phyloP scores from a whole-genome alignment of 352 stramenopile genomes.

The Aphanomyces astaci region DNA sequence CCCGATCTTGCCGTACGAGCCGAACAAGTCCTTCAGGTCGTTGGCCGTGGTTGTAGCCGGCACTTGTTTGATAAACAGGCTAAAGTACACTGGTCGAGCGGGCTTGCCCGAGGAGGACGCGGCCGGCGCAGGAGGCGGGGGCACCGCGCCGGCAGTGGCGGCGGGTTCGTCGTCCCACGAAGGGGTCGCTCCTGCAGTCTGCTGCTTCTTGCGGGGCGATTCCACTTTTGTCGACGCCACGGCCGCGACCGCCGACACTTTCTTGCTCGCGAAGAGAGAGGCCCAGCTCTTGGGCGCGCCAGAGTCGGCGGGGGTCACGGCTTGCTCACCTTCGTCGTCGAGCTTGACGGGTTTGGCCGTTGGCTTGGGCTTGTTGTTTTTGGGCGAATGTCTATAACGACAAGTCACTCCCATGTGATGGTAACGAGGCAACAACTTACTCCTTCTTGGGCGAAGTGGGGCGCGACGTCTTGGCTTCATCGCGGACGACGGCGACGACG shows the following conservation, averaged over 20 bases:
- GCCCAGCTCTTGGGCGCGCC: slow-evolving; percentile 33
- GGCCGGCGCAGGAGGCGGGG: slow-evolving; percentile 18
- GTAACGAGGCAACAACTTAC: neutral
- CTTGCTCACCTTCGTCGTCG: slow-evolving; percentile 32
- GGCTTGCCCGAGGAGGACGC: slow-evolving; percentile 14
- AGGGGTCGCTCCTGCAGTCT: slow-evolving; percentile 18
- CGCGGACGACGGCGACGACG: neutral
- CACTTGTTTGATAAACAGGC: slow-evolving; percentile 73
- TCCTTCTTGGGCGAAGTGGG: slow-evolving; percentile 19
- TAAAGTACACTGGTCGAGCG: slow-evolving; percentile 25
- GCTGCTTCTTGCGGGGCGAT: slow-evolving; percentile 21
- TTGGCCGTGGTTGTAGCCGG: slow-evolving; percentile 59
- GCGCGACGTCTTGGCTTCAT: neutral
- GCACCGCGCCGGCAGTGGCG: slow-evolving; percentile 13
- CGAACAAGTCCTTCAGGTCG: slow-evolving; percentile 75
- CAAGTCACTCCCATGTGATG: neutral
- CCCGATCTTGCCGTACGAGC: slow-evolving; percentile 63
- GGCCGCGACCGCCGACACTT: neutral
- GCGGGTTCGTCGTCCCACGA: slow-evolving; percentile 28
- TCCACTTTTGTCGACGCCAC: neutral
- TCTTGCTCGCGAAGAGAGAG: neutral
- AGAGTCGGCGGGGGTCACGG: slow-evolving; percentile 24
- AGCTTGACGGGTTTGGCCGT: slow-evolving; percentile 9
- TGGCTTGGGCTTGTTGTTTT: slow-evolving; percentile 5
- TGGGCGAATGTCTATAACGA: slow-evolving; percentile 19